These are phyloP conservation scores for Phascolomyces articulosus DNA, from an alignment of 371 early-diverging fungal genomes.

Conservation along the genomic window DNA sequence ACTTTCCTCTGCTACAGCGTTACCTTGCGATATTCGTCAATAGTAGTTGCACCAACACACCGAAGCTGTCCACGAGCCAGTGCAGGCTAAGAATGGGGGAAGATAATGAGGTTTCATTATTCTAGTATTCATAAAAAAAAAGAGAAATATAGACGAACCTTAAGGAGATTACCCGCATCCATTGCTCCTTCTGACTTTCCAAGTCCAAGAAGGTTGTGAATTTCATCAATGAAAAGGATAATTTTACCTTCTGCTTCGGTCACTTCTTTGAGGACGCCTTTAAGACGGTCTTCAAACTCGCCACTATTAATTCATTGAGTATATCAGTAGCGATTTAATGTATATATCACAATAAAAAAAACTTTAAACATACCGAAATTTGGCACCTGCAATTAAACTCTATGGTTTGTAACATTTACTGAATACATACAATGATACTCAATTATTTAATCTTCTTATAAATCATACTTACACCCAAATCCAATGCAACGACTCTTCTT, in stretches of 20 bases:
- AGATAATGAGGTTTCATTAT: background rate
- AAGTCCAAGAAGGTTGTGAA: slow-evolving; percentile 80
- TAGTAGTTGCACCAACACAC: slow-evolving; percentile 90
- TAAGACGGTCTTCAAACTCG: slow-evolving; percentile 87
- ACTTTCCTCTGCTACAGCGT: background rate
- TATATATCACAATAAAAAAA: too few species aligned
- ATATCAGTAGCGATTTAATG: too few species aligned
- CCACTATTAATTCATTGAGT: slow-evolving; percentile 58
- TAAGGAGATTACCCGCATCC: slow-evolving; percentile 86
- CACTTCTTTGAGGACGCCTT: slow-evolving; percentile 76
- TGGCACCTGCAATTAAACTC: slow-evolving; percentile 82
- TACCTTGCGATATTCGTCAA: slow-evolving; percentile 81
- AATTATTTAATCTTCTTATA: background rate
- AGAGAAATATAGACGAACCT: slow-evolving; percentile 26
- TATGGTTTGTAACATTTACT: slow-evolving; percentile 8
- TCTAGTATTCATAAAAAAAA: background rate
- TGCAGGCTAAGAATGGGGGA: slow-evolving; percentile 59
- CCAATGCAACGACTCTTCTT: slow-evolving; percentile 77
- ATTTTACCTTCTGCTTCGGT: slow-evolving; percentile 72
- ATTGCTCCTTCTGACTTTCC: slow-evolving; percentile 80
- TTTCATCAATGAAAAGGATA: slow-evolving; percentile 88
- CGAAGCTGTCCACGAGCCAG: slow-evolving; percentile 81
- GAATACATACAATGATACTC: background rate
- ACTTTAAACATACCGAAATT: slow-evolving; percentile 54
- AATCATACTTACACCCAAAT: slow-evolving; percentile 62